phyloP scores from a whole-genome alignment of 2,329 filamentous ascomycete species.

The Cladophialophora psammophila region DNA sequence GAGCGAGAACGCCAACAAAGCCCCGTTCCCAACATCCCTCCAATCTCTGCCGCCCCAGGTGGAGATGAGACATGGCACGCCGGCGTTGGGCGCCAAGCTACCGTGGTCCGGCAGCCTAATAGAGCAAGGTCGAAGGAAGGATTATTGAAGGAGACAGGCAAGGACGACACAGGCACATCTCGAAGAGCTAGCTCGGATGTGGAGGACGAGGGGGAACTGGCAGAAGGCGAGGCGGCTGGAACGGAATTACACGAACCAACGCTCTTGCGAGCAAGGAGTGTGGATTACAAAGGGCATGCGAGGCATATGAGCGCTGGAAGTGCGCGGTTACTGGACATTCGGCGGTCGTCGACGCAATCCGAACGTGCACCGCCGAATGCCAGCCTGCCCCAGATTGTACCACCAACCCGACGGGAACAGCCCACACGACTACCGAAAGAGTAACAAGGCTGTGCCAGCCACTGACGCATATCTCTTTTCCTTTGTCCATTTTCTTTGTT shows the following conservation, averaged over 20 bases:
- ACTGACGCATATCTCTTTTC: constrained; percentile 17
- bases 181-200: constrained; percentile 46
- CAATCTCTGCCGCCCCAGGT: constrained; percentile 35
- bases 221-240: constrained; percentile 35
- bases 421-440: constrained; percentile 10
- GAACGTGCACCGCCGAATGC: constrained; percentile 42
- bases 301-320: constrained; percentile 80
- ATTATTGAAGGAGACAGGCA: constrained; percentile 61
- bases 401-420: constrained; percentile 22
- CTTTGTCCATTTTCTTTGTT: constrained; percentile 28
- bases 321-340: constrained; percentile 75
- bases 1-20: constrained; percentile 61
- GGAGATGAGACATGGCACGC: constrained; percentile 57
- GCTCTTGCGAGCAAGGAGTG: constrained; percentile 68
- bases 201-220: constrained; percentile 41
- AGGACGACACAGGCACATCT: constrained; percentile 43
- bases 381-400: constrained; percentile 22
- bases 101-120: constrained; percentile 67
- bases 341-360: constrained; percentile 62
- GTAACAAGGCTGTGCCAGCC: constrained; percentile 5
- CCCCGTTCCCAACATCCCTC: constrained; percentile 40
- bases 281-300: constrained; percentile 71
- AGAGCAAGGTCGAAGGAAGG: constrained; percentile 69
- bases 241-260: constrained; percentile 30
- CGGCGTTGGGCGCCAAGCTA: constrained; percentile 64